A percentile compares a stretch with the other conserved stretches of the same genome.
phyloP scores from a whole-genome alignment of 2,329 filamentous ascomycete genomes.

The Epichloe hybrida region DNA sequence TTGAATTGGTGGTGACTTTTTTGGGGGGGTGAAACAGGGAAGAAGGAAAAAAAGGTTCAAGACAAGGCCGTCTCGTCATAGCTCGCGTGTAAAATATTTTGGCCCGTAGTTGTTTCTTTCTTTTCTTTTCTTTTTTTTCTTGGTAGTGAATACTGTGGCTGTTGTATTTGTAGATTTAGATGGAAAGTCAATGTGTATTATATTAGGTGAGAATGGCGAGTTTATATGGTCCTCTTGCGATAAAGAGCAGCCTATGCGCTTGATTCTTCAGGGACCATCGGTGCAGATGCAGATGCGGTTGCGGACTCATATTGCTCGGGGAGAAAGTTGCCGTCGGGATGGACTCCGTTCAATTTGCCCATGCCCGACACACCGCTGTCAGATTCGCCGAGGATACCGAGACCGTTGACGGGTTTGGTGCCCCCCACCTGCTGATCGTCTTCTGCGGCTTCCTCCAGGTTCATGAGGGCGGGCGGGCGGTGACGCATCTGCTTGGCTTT shows the following conservation, averaged over 20 bases:
- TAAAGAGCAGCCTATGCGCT: conserved; percentile 17
- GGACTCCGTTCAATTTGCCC: conserved; percentile 23
- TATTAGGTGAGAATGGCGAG: background rate
- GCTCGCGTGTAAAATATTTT: background rate
- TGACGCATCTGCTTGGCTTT: conserved; percentile 83
- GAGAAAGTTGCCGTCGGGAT: conserved; percentile 16
- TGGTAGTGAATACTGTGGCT: background rate
- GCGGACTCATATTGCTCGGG: conserved; percentile 6
- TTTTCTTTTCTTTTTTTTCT: background rate
- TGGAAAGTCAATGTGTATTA: background rate
- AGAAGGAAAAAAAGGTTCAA: background rate
- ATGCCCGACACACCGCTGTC: conserved; percentile 31
- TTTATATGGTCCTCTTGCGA: conserved; percentile 1
- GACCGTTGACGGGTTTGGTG: conserved; percentile 19
- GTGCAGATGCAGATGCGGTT: conserved; percentile 7
- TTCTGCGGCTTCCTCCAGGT: conserved; percentile 33
- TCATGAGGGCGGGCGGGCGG: conserved; percentile 79
- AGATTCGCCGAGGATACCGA: conserved; percentile 30
- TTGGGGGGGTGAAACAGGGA: background rate
- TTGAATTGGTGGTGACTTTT: too few relatives aligned
- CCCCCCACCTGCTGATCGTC: conserved; percentile 12
- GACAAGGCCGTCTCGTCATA: background rate
- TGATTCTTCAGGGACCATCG: conserved; percentile 14
- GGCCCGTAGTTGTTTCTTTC: background rate
- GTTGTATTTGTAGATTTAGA: background rate